These are phyloP conservation scores for Candida pseudoglaebosa DNA, from an alignment of 805 yeast genomes.

Conservation along the genomic window DNA sequence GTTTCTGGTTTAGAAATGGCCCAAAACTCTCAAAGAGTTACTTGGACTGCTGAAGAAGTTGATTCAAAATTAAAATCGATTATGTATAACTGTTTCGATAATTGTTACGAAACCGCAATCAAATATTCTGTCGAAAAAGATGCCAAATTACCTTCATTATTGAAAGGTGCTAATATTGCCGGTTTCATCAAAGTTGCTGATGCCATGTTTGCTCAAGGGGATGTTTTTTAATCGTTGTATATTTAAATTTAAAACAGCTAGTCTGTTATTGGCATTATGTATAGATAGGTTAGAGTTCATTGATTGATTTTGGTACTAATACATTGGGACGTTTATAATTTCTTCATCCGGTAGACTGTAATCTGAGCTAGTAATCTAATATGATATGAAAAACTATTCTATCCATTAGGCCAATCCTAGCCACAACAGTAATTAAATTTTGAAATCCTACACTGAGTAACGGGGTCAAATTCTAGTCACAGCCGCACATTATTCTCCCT, in stretches of 20 bases:
- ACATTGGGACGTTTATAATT: slow-evolving; percentile 1
- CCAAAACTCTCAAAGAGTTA: slow-evolving; percentile 92
- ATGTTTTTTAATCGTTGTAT: slow-evolving; percentile 39
- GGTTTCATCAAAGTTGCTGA: slow-evolving; percentile 98
- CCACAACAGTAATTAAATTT: too few relatives aligned
- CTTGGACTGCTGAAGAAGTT: slow-evolving; percentile 91
- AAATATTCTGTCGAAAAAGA: slow-evolving; percentile 71
- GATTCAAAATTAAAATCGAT: slow-evolving; percentile 86
- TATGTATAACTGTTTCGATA: slow-evolving; percentile 89
- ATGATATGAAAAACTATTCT: too few relatives aligned
- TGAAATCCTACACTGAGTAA: too few relatives aligned
- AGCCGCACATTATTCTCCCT: not conserved
- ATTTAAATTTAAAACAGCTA: slow-evolving; percentile 1
- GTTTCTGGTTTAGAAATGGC: slow-evolving; percentile 99
- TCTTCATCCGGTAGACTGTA: not conserved
- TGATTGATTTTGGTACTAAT: slow-evolving; percentile 1
- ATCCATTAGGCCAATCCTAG: too few relatives aligned
- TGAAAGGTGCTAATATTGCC: slow-evolving; percentile 98
- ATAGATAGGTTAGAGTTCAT: slow-evolving; percentile 1
- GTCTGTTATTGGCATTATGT: slow-evolving; percentile 1
- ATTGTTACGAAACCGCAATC: slow-evolving; percentile 84
- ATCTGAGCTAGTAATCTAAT: too few relatives aligned
- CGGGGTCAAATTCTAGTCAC: not conserved
- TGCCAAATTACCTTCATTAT: slow-evolving; percentile 80
- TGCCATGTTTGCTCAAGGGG: slow-evolving; percentile 98